phyloP scores from a whole-genome alignment of 1,284 basidiomycete species.

The Ustilago nuda region DNA sequence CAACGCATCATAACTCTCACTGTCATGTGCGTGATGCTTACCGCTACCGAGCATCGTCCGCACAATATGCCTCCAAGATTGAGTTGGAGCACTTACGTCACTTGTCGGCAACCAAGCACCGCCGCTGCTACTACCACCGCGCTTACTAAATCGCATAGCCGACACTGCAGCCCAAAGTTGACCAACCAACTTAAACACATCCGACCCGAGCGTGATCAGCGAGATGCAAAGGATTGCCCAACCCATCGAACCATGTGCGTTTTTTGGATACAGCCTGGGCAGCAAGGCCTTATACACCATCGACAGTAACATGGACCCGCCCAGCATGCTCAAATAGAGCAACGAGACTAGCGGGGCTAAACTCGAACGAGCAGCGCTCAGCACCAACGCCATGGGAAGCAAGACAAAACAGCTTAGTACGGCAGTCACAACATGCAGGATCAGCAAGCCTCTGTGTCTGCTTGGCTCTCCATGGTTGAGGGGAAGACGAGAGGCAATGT shows the following conservation, averaged over 20 bases:
- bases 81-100: not conserved
- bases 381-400: conserved; percentile 56
- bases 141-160: conserved; percentile 18
- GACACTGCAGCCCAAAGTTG: conserved; percentile 31
- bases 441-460: conserved; percentile 44
- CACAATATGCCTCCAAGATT: conserved; percentile 30
- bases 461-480: conserved; percentile 23
- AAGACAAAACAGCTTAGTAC: conserved; percentile 62
- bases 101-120: conserved; percentile 16
- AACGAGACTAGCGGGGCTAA: conserved; percentile 55
- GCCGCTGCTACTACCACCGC: not conserved
- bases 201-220: conserved; percentile 44
- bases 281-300: conserved; percentile 62
- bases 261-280: conserved; percentile 61
- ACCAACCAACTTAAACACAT: conserved; percentile 48
- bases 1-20: conserved; percentile 40
- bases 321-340: conserved; percentile 53
- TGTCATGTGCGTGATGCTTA: not conserved
- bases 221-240: conserved; percentile 60
- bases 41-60: conserved; percentile 24
- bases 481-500: conserved; percentile 42
- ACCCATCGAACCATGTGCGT: conserved; percentile 56
- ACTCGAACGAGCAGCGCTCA: conserved; percentile 57
- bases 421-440: conserved; percentile 47
- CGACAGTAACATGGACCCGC: conserved; percentile 51